Percentiles rank a stretch among this genome's conserved stretches.
phyloP scores from a whole-genome alignment of 768 basidiomycete genomes.

The Dentipellis sp. region DNA sequence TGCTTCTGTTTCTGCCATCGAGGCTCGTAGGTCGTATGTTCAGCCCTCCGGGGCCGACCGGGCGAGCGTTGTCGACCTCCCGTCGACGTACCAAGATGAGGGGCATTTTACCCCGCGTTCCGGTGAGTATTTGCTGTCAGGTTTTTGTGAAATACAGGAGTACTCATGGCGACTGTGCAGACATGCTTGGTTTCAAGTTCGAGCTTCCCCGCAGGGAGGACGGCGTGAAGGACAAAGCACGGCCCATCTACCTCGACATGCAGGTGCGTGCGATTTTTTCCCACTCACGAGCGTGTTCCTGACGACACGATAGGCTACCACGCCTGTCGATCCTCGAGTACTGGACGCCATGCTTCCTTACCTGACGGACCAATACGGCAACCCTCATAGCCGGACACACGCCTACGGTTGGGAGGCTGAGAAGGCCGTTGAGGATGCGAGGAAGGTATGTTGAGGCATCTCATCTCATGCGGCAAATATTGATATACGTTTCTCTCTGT shows the following conservation, averaged over 20 bases:
- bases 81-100: constrained; percentile 63
- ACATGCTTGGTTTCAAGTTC: constrained; percentile 86
- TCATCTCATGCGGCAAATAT: neutral
- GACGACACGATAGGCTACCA: constrained; percentile 64
- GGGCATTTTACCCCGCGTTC: constrained; percentile 59
- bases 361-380: constrained; percentile 92
- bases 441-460: constrained; percentile 44
- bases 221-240: constrained; percentile 46
- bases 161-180: constrained; percentile 27
- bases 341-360: constrained; percentile 96
- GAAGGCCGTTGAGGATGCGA: constrained; percentile 84
- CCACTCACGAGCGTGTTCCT: neutral
- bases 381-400: constrained; percentile 96
- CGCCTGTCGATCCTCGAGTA: constrained; percentile 94
- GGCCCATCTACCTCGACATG: constrained; percentile 98
- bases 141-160: neutral
- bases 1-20: constrained; percentile 9
- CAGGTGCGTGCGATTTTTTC: constrained; percentile 45
- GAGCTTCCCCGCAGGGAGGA: constrained; percentile 53
- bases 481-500: no score
- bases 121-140: constrained; percentile 31
- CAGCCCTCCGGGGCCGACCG: constrained; percentile 78
- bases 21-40: constrained; percentile 50
- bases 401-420: constrained; percentile 99
- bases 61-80: constrained; percentile 76